phyloP scores from a whole-genome alignment of 2,329 filamentous ascomycete species.

The Chaetomium globosum region DNA sequence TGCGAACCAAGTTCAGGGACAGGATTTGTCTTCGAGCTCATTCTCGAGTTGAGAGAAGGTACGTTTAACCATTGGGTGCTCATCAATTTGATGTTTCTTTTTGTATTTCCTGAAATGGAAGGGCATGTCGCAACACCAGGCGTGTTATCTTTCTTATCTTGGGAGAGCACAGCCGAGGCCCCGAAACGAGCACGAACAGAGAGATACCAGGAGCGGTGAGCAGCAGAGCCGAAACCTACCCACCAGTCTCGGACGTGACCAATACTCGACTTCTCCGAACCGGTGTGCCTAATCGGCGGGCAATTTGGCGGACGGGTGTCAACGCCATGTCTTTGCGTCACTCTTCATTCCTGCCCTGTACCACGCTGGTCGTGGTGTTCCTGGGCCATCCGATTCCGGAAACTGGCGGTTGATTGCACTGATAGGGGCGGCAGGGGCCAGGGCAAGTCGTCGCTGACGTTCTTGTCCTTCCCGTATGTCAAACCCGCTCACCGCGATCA shows the following conservation, averaged over 20 bases:
- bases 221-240: conserved; percentile 27
- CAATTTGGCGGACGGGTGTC: conserved; percentile 22
- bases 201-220: conserved; percentile 34
- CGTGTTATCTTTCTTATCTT: conserved; percentile 28
- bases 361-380: conserved; percentile 29
- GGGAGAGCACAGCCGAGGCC: conserved; percentile 18
- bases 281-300: conserved; percentile 29
- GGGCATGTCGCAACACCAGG: not conserved
- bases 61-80: conserved; percentile 21
- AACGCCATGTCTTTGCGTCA: conserved; percentile 32
- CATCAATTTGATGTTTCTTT: not conserved
- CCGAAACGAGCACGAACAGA: conserved; percentile 19
- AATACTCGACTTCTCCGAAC: conserved; percentile 17
- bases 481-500: conserved; percentile 24
- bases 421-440: conserved; percentile 25
- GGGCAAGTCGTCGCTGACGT: conserved; percentile 23
- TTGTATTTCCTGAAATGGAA: conserved; percentile 11
- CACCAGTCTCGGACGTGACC: conserved; percentile 30
- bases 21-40: not conserved
- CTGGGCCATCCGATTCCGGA: conserved; percentile 32
- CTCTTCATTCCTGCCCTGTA: conserved; percentile 33
- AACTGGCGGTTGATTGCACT: conserved; percentile 30
- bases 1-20: not conserved
- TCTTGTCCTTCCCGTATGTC: conserved; percentile 25
- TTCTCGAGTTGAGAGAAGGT: conserved; percentile 22